Base-by-base conservation (phyloP, 371 early-diverging fungal genomes). In the Zopfochytrium polystomum region DNA sequence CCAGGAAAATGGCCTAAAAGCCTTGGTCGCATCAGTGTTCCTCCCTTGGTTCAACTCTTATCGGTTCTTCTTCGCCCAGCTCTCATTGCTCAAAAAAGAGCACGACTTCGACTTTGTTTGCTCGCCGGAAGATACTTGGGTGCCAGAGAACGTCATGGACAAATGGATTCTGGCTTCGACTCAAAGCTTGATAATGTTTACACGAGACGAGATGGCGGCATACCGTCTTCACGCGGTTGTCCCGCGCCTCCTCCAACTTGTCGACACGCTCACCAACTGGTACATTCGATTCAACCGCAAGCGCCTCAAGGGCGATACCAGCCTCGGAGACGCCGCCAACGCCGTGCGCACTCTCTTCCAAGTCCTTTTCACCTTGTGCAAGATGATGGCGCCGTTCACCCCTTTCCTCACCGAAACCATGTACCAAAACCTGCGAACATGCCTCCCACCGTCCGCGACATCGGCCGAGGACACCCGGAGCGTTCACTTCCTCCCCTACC, bases 1-100 rank as follows among this genome's bases (percentile, higher is more conserved):
- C 86, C 92, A 90, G 76, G 99, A 99, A 76, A 92, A 94, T 60
- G 99, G 99, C 65, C 98, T 99, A 61, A 92, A 92, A 82, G 97
- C 97, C 11, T 86, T 99, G 35, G 78, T 97, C 49, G 90, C 93
- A 61, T 87, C 89, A 63, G 94, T 99, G 22, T 87, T 99, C 72
- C 83, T 99, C 71, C 99, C 99, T 20, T 99, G 99, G 99, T 93
- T 90, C 88, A 99, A 99, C 72, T 88, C 98, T 25, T 93, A 90
- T 85, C 85, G 92, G 58, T 99, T 99, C 87, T 96, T 96, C 80
- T 83, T 87, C 56, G 88, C 90, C 47, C 95, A 96, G 73, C 87
- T 92, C 7, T 82, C 85, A 13, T 79, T 94, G 62, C 69, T 96
- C 61, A 92, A 93, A 84, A 90, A 92, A 81, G 92, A 95, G 60